Evolutionary conservation across 2,329 filamentous ascomycete species (phyloP).

Genomic region (Ophiostoma ips): DNA sequence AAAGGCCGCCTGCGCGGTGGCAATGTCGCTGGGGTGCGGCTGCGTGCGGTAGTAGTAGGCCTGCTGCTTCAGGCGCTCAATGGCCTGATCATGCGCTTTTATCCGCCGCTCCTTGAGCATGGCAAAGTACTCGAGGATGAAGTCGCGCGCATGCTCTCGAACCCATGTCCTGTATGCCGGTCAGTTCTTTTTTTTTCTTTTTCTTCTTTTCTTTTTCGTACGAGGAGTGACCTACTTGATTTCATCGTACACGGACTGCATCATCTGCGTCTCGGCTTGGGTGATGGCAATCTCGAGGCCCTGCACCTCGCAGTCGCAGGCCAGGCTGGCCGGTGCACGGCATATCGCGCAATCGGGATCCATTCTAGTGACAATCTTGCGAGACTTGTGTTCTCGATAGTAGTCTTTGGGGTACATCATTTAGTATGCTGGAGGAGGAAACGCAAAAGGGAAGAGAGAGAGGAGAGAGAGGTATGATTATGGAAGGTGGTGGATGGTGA

Average conservation of each 20-base stretch:
- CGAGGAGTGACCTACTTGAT: slow-evolving; percentile 36
- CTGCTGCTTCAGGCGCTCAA: slow-evolving; percentile 41
- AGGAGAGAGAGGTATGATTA: too few species aligned
- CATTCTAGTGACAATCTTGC: slow-evolving; percentile 45
- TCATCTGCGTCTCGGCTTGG: slow-evolving; percentile 50
- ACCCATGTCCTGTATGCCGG: slow-evolving; percentile 42
- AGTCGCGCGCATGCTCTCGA: slow-evolving; percentile 50
- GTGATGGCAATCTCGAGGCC: slow-evolving; percentile 47
- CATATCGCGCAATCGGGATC: slow-evolving; percentile 59
- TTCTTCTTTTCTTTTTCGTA: neutral
- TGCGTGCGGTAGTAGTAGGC: slow-evolving; percentile 45
- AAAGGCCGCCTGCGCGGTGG: slow-evolving; percentile 48
- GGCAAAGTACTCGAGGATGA: slow-evolving; percentile 52
- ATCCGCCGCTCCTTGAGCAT: slow-evolving; percentile 48
- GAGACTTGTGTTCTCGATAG: slow-evolving; percentile 22
- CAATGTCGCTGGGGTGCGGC: slow-evolving; percentile 48
- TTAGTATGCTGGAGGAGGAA: slow-evolving; percentile 13
- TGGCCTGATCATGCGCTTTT: slow-evolving; percentile 37
- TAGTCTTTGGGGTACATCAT: slow-evolving; percentile 36
- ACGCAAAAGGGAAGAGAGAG: neutral
- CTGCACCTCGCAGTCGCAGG: slow-evolving; percentile 53
- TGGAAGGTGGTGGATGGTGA: too few species aligned
- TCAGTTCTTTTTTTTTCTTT: neutral
- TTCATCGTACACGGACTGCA: slow-evolving; percentile 47
- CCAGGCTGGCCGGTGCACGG: slow-evolving; percentile 40